Evolutionary conservation across 2,329 filamentous ascomycete genomes (phyloP).

Genomic region (Fonsecaea multimorphosa): DNA sequence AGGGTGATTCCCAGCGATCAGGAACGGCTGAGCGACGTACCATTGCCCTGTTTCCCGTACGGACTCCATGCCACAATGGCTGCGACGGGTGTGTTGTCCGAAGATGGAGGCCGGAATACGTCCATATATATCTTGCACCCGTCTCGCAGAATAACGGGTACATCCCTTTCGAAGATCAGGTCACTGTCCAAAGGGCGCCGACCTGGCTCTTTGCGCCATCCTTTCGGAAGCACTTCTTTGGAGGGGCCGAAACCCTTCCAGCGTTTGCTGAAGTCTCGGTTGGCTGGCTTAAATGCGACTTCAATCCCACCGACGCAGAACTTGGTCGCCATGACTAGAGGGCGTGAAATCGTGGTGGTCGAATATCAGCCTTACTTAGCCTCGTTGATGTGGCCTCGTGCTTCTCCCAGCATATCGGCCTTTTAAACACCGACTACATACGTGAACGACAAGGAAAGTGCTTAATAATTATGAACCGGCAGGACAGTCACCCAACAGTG

Average conservation of each 20-base stretch:
- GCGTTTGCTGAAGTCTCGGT: conserved; percentile 32
- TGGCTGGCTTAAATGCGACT: conserved; percentile 20
- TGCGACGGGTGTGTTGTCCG: conserved; percentile 33
- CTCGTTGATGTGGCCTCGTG: too few relatives aligned
- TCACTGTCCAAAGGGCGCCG: conserved; percentile 28
- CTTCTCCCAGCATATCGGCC: too few relatives aligned
- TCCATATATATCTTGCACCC: conserved; percentile 40
- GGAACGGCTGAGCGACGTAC: conserved; percentile 20
- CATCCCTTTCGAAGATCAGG: conserved; percentile 40
- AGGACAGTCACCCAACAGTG: too few relatives aligned
- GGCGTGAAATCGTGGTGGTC: not conserved
- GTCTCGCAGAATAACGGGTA: conserved; percentile 40
- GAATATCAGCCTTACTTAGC: too few relatives aligned
- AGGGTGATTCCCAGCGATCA: conserved; percentile 28
- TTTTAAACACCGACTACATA: too few relatives aligned
- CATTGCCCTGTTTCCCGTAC: conserved; percentile 42
- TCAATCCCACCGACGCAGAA: conserved; percentile 15
- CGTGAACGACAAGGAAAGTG: too few relatives aligned
- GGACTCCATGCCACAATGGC: conserved; percentile 44
- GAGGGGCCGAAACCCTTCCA: conserved; percentile 33
- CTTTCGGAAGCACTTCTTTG: conserved; percentile 32
- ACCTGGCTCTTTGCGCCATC: conserved; percentile 34
- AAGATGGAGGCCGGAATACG: conserved; percentile 39
- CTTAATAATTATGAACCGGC: too few relatives aligned
- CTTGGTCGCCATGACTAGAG: conserved; percentile 13